A percentile compares a stretch with the other conserved stretches of the same genome.
Conservation (phyloP, 2,329 filamentous ascomycete genomes). For the Neonectria neomacrospora region DNA sequence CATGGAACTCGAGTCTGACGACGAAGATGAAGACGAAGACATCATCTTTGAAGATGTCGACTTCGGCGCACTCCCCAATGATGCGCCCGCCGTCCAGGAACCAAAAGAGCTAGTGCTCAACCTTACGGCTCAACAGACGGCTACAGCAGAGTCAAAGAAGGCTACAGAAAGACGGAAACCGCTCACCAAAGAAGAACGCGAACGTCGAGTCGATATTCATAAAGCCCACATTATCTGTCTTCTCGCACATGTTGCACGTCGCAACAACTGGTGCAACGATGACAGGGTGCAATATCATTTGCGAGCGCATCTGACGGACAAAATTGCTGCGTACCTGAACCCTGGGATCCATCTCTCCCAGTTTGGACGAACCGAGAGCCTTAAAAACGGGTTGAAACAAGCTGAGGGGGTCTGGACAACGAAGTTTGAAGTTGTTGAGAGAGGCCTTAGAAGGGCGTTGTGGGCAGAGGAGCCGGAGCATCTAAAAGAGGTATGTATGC, state of each 20-base stretch:
- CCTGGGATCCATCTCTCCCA: conserved; percentile 75
- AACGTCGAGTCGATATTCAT: conserved; percentile 78
- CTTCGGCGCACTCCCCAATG: conserved; percentile 48
- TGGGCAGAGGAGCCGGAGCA: conserved; percentile 79
- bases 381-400: conserved; percentile 82
- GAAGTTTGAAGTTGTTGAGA: conserved; percentile 76
- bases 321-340: conserved; percentile 74
- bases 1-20: conserved; percentile 60
- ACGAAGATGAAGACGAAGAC: conserved; percentile 56
- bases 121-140: conserved; percentile 58
- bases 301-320: conserved; percentile 71
- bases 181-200: conserved; percentile 64
- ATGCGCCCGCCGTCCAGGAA: conserved; percentile 38
- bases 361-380: conserved; percentile 78
- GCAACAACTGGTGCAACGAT: conserved; percentile 93
- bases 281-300: conserved; percentile 72
- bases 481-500: conserved; percentile 63
- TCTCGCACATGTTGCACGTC: conserved; percentile 77
- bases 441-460: conserved; percentile 74
- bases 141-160: conserved; percentile 46
- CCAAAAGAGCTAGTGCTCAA: conserved; percentile 62
- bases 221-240: conserved; percentile 88
- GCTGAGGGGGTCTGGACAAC: conserved; percentile 73
- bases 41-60: conserved; percentile 62
- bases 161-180: conserved; percentile 60